Evolutionary conservation across 805 yeast genomes (phyloP).

Genomic region (Barnettozyma californica): DNA sequence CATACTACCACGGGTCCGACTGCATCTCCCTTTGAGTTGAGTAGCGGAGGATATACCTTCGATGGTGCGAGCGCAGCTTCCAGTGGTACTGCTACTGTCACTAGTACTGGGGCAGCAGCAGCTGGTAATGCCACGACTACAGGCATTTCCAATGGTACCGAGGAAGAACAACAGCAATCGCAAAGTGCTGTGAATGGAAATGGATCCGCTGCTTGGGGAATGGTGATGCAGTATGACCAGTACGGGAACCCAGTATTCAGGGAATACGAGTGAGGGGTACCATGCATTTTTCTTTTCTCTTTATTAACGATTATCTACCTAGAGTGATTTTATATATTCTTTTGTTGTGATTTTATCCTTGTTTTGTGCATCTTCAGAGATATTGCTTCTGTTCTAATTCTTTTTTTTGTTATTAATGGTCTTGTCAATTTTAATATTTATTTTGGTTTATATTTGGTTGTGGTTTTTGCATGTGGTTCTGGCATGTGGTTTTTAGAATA

Average conservation of each 20-base stretch:
- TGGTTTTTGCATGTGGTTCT: too few relatives aligned
- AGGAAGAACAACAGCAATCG: background rate
- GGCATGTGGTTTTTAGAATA: too few relatives aligned
- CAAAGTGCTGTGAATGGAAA: background rate
- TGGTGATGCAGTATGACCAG: conserved; percentile 7
- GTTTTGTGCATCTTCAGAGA: background rate
- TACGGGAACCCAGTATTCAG: conserved; percentile 8
- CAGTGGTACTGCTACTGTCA: background rate
- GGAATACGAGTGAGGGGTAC: conserved; percentile 3
- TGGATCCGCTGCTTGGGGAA: conserved; percentile 1
- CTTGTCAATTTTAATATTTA: too few relatives aligned
- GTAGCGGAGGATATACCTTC: background rate
- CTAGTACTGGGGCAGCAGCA: background rate
- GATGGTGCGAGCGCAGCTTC: background rate
- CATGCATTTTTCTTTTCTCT: background rate
- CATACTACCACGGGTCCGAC: background rate
- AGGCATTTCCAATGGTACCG: background rate
- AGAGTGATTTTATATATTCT: background rate
- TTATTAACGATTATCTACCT: too few relatives aligned
- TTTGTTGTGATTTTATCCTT: background rate
- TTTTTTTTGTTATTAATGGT: too few relatives aligned
- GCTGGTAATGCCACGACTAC: background rate
- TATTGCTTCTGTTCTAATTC: background rate
- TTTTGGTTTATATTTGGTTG: too few relatives aligned
- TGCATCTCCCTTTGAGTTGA: background rate